Evolutionary conservation across 345 rosid species (phyloP).

Genomic region (Eucalyptus shirleyi): DNA sequence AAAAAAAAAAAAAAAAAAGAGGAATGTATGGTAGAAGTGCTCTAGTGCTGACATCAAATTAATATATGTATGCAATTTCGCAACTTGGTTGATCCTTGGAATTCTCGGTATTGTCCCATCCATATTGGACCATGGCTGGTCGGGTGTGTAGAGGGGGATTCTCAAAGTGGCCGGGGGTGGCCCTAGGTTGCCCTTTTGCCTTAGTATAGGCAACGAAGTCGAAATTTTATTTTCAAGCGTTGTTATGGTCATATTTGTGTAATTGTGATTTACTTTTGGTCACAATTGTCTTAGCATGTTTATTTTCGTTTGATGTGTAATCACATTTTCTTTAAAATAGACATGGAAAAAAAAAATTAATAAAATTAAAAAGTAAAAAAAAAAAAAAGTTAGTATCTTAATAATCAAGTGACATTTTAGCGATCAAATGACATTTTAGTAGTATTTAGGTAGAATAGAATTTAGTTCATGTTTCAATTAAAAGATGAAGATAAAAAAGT

Average conservation of each 20-base stretch:
- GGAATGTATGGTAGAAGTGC: too few species aligned
- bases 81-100: too few species aligned
- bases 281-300: not conserved
- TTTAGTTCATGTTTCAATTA: not conserved
- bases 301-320: not conserved
- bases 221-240: not conserved
- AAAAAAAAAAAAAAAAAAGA: too few species aligned
- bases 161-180: too few species aligned
- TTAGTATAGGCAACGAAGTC: too few species aligned
- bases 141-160: not conserved
- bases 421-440: not conserved
- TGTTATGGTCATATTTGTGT: not conserved
- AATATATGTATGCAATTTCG: too few species aligned
- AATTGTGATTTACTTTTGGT: not conserved
- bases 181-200: too few species aligned
- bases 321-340: not conserved
- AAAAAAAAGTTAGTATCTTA: not conserved
- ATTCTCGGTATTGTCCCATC: too few species aligned
- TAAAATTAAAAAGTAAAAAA: too few species aligned
- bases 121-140: too few species aligned
- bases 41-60: too few species aligned
- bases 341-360: too few species aligned
- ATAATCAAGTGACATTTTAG: not conserved
- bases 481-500: not conserved
- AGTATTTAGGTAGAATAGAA: not conserved